Conservation (phyloP, 2,329 filamentous ascomycete genomes). For the Epichloe gansuensis region DNA sequence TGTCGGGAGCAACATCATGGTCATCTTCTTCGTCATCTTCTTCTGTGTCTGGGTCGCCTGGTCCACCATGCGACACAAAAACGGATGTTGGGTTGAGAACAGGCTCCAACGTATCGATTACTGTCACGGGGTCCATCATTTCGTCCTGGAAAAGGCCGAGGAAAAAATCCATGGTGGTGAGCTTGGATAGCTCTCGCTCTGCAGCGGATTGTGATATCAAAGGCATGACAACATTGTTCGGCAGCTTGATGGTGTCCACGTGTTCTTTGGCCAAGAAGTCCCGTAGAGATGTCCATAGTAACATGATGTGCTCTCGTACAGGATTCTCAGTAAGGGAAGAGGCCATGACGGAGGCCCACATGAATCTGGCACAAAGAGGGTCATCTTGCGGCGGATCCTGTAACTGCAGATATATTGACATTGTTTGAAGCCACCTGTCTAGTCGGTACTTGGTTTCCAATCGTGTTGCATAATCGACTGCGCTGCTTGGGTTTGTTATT, state of each 20-base stretch:
- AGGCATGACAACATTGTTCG: conserved; percentile 82
- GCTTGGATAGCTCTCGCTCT: conserved; percentile 79
- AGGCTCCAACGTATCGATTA: conserved; percentile 88
- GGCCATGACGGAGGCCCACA: conserved; percentile 44
- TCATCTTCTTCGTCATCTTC: not conserved
- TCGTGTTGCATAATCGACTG: conserved; percentile 36
- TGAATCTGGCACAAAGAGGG: conserved; percentile 36
- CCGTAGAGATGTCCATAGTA: conserved; percentile 46
- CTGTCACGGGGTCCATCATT: conserved; percentile 63
- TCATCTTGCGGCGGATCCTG: conserved; percentile 23
- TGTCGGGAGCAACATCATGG: not conserved
- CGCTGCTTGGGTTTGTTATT: conserved; percentile 44
- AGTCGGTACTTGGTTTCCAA: conserved; percentile 38
- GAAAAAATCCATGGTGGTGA: conserved; percentile 96
- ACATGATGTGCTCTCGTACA: conserved; percentile 42
- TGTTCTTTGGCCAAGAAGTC: conserved; percentile 34
- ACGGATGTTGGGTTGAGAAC: conserved; percentile 66
- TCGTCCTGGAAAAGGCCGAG: conserved; percentile 78
- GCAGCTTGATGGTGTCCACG: conserved; percentile 43
- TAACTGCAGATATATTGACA: conserved; percentile 31
- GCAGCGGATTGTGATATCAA: conserved; percentile 74
- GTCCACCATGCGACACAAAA: conserved; percentile 18
- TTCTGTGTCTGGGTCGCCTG: conserved; percentile 2
- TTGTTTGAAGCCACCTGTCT: conserved; percentile 38
- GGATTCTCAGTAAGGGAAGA: conserved; percentile 41